Evolutionary conservation across 2,329 filamentous ascomycete species (phyloP).

Genomic region (Pseudovirgaria hyperparasitica): DNA sequence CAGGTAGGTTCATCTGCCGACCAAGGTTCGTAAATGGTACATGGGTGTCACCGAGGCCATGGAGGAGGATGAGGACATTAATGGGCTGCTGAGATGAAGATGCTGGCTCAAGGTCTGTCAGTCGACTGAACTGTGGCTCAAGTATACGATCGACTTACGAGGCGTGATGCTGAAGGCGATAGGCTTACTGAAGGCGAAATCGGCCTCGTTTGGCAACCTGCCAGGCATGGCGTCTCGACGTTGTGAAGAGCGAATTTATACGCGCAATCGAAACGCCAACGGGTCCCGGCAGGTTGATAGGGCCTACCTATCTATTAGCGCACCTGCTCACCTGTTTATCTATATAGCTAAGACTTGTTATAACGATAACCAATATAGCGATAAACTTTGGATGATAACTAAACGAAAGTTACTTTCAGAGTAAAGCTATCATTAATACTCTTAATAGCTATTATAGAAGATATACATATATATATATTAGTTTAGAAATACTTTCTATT

Average conservation of each 20-base stretch:
- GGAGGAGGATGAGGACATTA: conserved; percentile 68
- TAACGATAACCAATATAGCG: no score
- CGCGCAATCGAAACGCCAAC: no score
- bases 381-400: no score
- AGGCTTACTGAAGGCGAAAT: conserved; percentile 31
- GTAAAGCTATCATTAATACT: neutral
- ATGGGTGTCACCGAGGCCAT: conserved; percentile 71
- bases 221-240: conserved; percentile 26
- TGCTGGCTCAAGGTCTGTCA: conserved; percentile 25
- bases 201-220: conserved; percentile 28
- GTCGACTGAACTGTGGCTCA: conserved; percentile 2
- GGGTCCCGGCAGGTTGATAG: no score
- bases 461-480: no score
- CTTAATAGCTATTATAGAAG: neutral
- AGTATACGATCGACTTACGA: conserved; percentile 22
- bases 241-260: no score
- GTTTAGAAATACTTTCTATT: no score
- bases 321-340: no score
- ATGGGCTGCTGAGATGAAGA: conserved; percentile 43
- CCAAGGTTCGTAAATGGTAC: conserved; percentile 57
- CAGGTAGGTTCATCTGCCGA: conserved; percentile 56
- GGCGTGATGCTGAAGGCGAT: conserved; percentile 30
- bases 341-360: no score
- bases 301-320: no score
- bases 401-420: no score